Evolutionary conservation across 2,329 filamentous ascomycete genomes (phyloP), one percentile per base, ranked within the genome.

Genomic region (Apiospora pterosperma): DNA sequence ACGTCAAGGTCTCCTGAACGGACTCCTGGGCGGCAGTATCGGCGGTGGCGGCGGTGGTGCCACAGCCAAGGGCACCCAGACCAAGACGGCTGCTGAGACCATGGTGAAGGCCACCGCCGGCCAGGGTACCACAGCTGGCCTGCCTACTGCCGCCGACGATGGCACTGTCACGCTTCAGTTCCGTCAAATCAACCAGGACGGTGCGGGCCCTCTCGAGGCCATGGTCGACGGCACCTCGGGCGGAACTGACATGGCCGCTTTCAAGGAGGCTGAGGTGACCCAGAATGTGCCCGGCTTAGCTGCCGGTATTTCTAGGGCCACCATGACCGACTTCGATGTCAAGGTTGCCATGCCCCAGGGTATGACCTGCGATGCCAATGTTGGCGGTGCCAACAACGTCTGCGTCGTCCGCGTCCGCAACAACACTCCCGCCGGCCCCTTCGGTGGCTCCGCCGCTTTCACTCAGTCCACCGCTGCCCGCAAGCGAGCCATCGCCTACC

Each of bases 171-270:
- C 81, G 65, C 84, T 91, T 83, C 87, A 84, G 66, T 90, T 86
- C 79, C 87, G 88, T 75, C 86, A 91, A 79, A 85, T 91, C 79
- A 91, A 91, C 82, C 88, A 90, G 76, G 88, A 91, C 70, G 88
- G 88, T 25, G 89, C 88, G 0, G 89, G 88, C 2, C 88, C 88
- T 1, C 77, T 91, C 59, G 83, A 79, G 36, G 88, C 88, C 10
- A 79, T 80, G 52, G 79, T 91, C 60, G 88, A 91, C 71, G 77
- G 80, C 48, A 89, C 87, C 31, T 90, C 87, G 1, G 88, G 86
- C 38, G 89, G 88, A 63, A 86, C 83, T 5, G 85, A 90, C 70
- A 74, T 82, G 28, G 71, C 76, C 44, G 88, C 88, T 36, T 91
- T 91, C 82, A 73, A 88, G 76, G 76, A 72, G 4, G 88, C 88